Evolutionary conservation across 768 basidiomycete genomes (phyloP), one percentile per base, ranked within the genome.

Genomic region (Sporobolomyces pararoseus): DNA sequence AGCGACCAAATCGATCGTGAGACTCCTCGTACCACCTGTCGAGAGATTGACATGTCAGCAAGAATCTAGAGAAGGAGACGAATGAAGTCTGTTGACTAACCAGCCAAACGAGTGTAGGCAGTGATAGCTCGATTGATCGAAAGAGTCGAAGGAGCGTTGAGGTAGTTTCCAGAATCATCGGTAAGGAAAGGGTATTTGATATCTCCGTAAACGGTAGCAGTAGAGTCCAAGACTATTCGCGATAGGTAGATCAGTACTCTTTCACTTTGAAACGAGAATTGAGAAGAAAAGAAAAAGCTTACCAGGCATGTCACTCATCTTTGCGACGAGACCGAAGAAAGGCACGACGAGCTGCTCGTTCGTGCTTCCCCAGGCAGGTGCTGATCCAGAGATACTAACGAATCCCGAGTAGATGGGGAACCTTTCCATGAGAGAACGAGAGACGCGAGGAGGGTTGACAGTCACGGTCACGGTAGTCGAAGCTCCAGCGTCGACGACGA

Each of bases 191-290:
- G 66, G 34, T 68, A 68, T 17, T 44, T 49, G 13, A 62, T 31
- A n/a, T 68, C 66, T 32, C 66, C 66, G 60, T 68, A 68, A 12
- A 68, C 53, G 0, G 51, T 35, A 4, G 52, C 37, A 1, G 84
- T 84, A 77, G 82, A 81, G 75, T 86, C 86, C 50, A 87, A 74
- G 46, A 86, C 82, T 70, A 37, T 3, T 31, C 29, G 29, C n/a
- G 58, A 47, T n/a, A 29, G 35, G 12, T 9, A 47, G 3, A 14
- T 60, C 37, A 34, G 53, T 35, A 29, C 39, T 53, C 52, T 14
- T 4, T 42, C 16, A 10, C 4, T 3, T 2, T 17, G 35, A 66
- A 52, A 1, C 57, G 46, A 47, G 10, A 12, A 23, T 14, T 6
- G 46, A 47, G 46, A 47, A 47, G 46, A 47, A 21, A 32, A 52